A percentile compares a stretch with the other conserved stretches of the same genome.
Evolutionary conservation across 1,284 basidiomycete species (phyloP).

Genomic region (Afroboletus lepidellus): DNA sequence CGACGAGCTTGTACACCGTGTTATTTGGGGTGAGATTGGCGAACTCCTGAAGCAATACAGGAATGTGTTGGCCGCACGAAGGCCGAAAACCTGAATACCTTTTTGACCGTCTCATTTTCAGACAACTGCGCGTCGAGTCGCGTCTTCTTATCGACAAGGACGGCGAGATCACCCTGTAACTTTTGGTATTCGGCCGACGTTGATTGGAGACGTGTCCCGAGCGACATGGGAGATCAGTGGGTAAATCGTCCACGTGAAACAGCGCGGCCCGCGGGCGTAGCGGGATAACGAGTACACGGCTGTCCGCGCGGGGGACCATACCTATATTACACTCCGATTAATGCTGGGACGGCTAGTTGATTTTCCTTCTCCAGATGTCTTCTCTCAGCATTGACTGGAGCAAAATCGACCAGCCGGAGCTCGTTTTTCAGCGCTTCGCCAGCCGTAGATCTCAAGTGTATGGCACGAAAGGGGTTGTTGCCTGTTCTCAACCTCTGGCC

Average conservation of each 20-base stretch:
- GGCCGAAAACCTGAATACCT: conserved; percentile 48
- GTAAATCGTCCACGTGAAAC: conserved; percentile 15
- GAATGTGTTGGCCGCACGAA: background rate
- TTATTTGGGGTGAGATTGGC: conserved; percentile 73
- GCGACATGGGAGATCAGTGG: conserved; percentile 35
- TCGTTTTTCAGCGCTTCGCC: conserved; percentile 58
- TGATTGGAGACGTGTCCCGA: conserved; percentile 59
- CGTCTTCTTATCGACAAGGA: conserved; percentile 76
- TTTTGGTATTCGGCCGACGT: conserved; percentile 77
- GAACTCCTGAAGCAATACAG: conserved; percentile 67
- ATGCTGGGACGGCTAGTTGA: background rate
- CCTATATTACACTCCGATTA: conserved; percentile 1
- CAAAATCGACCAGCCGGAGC: conserved; percentile 62
- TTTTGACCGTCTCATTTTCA: conserved; percentile 91
- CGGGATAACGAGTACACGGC: conserved; percentile 1
- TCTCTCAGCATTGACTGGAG: conserved; percentile 61
- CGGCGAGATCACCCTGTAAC: conserved; percentile 70
- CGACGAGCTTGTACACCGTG: conserved; percentile 89
- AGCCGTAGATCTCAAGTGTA: conserved; percentile 77
- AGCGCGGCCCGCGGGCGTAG: background rate
- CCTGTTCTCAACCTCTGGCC: conserved; percentile 89
- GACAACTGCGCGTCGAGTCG: conserved; percentile 84
- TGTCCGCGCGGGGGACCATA: conserved; percentile 5
- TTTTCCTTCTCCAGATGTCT: conserved; percentile 32
- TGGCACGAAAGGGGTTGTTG: conserved; percentile 84